Base-by-base conservation (phyloP, 169 alveolate genomes). In the Eimeria falciformis region DNA sequence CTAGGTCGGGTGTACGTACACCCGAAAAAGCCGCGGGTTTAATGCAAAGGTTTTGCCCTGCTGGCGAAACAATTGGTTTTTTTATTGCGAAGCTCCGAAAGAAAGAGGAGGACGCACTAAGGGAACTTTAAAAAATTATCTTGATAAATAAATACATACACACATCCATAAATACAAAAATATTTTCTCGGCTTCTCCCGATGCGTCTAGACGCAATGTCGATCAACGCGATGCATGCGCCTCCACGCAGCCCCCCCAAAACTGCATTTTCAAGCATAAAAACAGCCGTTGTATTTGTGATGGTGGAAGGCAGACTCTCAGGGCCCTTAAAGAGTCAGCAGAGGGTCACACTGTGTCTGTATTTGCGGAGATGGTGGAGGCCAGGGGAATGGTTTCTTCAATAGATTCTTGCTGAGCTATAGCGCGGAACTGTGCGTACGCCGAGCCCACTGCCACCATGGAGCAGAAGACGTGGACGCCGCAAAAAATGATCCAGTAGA, bases 401-500 rank as follows among this genome's bases (percentile, higher is more conserved):
- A 75, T 33, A 14, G 18, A 21, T 43, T 75, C 66, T 25, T 75
- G 85, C 14, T 40, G 4, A 21, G 85, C 58, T 5, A 75, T 21
- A 29, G 55, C 85, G 45, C 85, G 14, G 27, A 75, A 75, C 21
- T 75, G 85, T n/a, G 86, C 92, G 50, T 87, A 87, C 2, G 92
- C 75, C 3, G 92, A 73, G 12, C 87, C 85, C 6, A 79, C 77
- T 21, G 69, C 62, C 86, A 87, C 71, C 77, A 87, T 56, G 21
- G 92, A 68, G n/a, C 33, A 43, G 78, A 87, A 87, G 43, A 87
- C 40, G 65, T 87, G 92, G 29, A 87, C 25, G 3, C 78, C 85
- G 21, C 79, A 21, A 65, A 87, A 87, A 3, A 68, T 43, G 65
- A 69, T 69, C 92, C 92, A 87, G 86, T 68, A 87, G 87, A 87